A percentile compares a stretch with the other conserved stretches of the same genome.
Evolutionary conservation across 495 filamentous ascomycete species (phyloP).

Genomic region (Melanomma pulvis-pyrius): DNA sequence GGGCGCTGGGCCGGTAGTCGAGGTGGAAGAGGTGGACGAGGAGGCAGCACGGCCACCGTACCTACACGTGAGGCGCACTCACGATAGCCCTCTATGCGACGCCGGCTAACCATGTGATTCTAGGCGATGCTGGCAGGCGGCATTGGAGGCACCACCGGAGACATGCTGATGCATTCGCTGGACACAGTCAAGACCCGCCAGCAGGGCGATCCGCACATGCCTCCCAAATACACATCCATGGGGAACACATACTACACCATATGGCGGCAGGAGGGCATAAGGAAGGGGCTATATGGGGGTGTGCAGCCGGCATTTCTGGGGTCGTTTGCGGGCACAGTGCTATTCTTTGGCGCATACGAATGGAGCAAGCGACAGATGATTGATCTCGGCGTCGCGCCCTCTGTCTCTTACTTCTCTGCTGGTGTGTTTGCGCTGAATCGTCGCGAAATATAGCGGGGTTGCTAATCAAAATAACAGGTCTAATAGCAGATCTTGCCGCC

Average conservation of each 20-base stretch:
- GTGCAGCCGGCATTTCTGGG: conserved; percentile 87
- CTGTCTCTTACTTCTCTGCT: conserved; percentile 80
- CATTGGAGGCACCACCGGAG: conserved; percentile 84
- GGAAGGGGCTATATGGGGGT: conserved; percentile 88
- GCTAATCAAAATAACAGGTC: conserved; percentile 55
- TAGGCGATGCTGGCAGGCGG: conserved; percentile 96
- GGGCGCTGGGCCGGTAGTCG: conserved; percentile 9
- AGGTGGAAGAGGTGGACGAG: conserved; percentile 37
- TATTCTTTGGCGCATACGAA: conserved; percentile 97
- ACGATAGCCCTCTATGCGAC: background rate
- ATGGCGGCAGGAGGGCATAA: conserved; percentile 85
- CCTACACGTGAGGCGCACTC: conserved; percentile 34
- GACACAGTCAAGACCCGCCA: conserved; percentile 99
- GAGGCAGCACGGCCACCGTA: conserved; percentile 44
- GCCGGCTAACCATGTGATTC: background rate
- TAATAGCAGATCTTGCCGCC: conserved; percentile 88
- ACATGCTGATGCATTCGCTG: conserved; percentile 98
- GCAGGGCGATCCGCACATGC: conserved; percentile 90
- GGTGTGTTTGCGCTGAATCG: conserved; percentile 52
- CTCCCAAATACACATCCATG: conserved; percentile 88
- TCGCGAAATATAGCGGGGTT: background rate
- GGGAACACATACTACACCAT: conserved; percentile 89
- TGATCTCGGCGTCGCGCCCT: conserved; percentile 74
- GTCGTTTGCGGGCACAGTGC: conserved; percentile 89
- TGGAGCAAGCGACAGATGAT: conserved; percentile 89